Evolutionary conservation across 2,329 filamentous ascomycete genomes (phyloP).

Genomic region (Aciculosporium take): DNA sequence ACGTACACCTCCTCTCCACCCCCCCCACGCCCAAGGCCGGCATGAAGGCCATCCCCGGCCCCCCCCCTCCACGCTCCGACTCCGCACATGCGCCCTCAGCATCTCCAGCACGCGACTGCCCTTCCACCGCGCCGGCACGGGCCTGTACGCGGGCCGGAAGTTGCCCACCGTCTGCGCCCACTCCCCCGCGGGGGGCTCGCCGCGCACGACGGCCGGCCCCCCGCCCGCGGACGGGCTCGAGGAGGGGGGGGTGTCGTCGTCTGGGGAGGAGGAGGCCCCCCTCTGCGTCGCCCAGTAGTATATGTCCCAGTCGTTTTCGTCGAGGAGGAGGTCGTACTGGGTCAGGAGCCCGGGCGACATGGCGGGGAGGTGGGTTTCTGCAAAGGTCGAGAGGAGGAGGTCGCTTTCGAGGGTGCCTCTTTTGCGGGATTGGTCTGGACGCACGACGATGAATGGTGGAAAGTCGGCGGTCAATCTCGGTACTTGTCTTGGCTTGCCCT

Average conservation of each 20-base stretch:
- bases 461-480: too few species aligned
- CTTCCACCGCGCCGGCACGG: slow-evolving; percentile 75
- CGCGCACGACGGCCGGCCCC: slow-evolving; percentile 17
- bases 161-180: slow-evolving; percentile 95
- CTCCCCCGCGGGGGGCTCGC: slow-evolving; percentile 46
- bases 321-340: slow-evolving; percentile 83
- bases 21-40: slow-evolving; percentile 25
- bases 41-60: slow-evolving; percentile 44
- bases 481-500: too few species aligned
- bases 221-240: slow-evolving; percentile 16
- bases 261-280: too few species aligned
- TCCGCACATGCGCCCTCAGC: slow-evolving; percentile 66
- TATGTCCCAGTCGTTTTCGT: slow-evolving; percentile 99
- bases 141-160: slow-evolving; percentile 85
- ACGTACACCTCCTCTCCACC: neutral
- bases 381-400: slow-evolving; percentile 91
- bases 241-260: slow-evolving; percentile 31
- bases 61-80: slow-evolving; percentile 32
- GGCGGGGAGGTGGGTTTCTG: slow-evolving; percentile 56
- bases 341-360: slow-evolving; percentile 63
- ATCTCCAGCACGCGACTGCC: slow-evolving; percentile 65
- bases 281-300: slow-evolving; percentile 99
- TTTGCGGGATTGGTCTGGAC: slow-evolving; percentile 88
- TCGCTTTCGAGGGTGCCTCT: slow-evolving; percentile 91
- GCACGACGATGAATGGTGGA: too few species aligned